These are phyloP conservation scores for Aspergillus pseudoterreus DNA, from an alignment of 2,329 filamentous ascomycete genomes.

Conservation along the genomic window DNA sequence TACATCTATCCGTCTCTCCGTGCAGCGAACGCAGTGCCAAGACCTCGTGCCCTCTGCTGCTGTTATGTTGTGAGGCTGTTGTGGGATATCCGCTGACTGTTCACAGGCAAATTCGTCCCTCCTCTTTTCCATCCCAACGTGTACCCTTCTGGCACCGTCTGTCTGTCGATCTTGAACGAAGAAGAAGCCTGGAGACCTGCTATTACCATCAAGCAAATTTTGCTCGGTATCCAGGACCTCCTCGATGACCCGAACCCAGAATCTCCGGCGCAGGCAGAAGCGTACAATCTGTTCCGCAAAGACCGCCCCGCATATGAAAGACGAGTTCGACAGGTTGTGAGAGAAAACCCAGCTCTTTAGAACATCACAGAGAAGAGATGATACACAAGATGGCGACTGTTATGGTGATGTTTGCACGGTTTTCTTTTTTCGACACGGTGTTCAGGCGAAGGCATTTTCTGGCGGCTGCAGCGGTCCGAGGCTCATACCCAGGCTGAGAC, in stretches of 20 bases:
- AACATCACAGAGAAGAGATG: too few species aligned
- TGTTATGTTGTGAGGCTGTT: background rate
- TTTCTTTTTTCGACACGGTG: slow-evolving; percentile 12
- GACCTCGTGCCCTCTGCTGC: background rate
- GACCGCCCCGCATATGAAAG: slow-evolving; percentile 83
- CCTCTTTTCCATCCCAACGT: slow-evolving; percentile 98
- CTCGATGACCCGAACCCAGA: slow-evolving; percentile 96
- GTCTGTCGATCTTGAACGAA: slow-evolving; percentile 94
- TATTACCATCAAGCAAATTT: slow-evolving; percentile 97
- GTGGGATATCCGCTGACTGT: background rate
- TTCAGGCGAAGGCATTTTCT: background rate
- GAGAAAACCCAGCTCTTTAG: slow-evolving; percentile 77
- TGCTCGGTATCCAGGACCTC: slow-evolving; percentile 91
- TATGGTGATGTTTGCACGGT: background rate
- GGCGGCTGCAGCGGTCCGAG: background rate
- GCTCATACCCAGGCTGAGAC: background rate
- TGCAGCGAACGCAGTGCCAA: background rate
- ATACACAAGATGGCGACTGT: too few species aligned
- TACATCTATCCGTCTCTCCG: slow-evolving; percentile 48
- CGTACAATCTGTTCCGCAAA: slow-evolving; percentile 94
- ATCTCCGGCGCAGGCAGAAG: slow-evolving; percentile 92
- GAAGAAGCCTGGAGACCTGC: slow-evolving; percentile 98
- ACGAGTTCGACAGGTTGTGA: slow-evolving; percentile 80
- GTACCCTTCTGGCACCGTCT: slow-evolving; percentile 96
- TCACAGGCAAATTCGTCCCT: slow-evolving; percentile 85